Evolutionary conservation across 2,329 filamentous ascomycete species (phyloP), one percentile per base, ranked within the genome.

Genomic region (Neopestalotiopsis sp.): DNA sequence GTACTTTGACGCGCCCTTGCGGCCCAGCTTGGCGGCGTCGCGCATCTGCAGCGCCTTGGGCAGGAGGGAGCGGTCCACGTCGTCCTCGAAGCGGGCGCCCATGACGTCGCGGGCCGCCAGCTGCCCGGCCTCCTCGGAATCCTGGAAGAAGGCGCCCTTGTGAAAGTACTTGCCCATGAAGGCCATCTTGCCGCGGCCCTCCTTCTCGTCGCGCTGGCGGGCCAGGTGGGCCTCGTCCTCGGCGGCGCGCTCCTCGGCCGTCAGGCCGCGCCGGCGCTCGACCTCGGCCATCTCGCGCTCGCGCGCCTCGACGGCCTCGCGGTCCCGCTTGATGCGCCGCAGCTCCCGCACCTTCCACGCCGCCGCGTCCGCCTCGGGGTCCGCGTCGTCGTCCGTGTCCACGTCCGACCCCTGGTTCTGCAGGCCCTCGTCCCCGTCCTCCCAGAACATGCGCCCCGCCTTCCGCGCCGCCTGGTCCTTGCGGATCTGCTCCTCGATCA

Each of bases 131-230:
- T 91, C 89, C 65, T 91, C 87, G 74, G 97, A 93, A 66, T 95
- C 94, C 73, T 92, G 92, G 84, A 94, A 98, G 84, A 98, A 99
- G 17, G 96, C 96, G 63, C 96, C 96, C 82, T 95, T 95, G 86
- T 99, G 96, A 81, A 94, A 95, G 83, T 98, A 99, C 78, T 95
- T 94, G 78, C 98, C 95, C 92, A 98, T 94, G 79, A 90, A 98
- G 1, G 88, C 88, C 86, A 96, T 94, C 81, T 95, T 92, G 66
- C 94, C 94, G 70, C 92, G 91, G 65, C 85, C 81, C 70, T 92
- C 90, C 75, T 93, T 93, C 71, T 97, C 94, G 71, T 92, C 92
- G 74, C 92, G 90, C 81, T 98, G 95, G 73, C 87, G 86, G 1
- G 91, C 90, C 20, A 98, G 83, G 79, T 90, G 93, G 65, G 88